Conservation (phyloP, 2,329 filamentous ascomycete species). For the Fusarium acutatum region DNA sequence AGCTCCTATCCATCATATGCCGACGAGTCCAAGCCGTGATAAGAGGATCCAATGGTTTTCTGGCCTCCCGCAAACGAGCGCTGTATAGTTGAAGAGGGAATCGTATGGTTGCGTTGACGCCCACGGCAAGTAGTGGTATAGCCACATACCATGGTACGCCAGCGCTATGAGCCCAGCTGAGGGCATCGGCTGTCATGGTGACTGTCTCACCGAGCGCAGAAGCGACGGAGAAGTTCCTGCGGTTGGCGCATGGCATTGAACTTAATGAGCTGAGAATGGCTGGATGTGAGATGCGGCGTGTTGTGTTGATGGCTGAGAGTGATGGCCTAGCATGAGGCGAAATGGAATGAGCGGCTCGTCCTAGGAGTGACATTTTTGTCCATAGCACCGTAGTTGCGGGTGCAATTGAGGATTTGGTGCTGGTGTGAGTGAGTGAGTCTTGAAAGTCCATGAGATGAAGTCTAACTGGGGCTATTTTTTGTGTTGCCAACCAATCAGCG, state of each 20-base stretch:
- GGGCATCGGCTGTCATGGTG: constrained; percentile 52
- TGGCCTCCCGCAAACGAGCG: constrained; percentile 43
- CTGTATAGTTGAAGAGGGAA: constrained; percentile 58
- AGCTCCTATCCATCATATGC: constrained; percentile 25
- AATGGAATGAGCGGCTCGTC: constrained; percentile 11
- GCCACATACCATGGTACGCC: constrained; percentile 63
- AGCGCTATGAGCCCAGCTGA: constrained; percentile 55
- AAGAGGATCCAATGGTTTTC: constrained; percentile 44
- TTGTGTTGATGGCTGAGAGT: neutral
- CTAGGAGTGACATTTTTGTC: constrained; percentile 31
- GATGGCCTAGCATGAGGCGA: constrained; percentile 18
- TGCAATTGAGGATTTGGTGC: neutral
- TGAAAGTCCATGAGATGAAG: constrained; percentile 20
- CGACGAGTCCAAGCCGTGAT: constrained; percentile 45
- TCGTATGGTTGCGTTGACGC: constrained; percentile 55
- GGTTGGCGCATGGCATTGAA: constrained; percentile 13
- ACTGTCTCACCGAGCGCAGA: constrained; percentile 47
- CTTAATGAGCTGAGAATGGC: neutral
- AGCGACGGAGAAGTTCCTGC: constrained; percentile 47
- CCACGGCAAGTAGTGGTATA: constrained; percentile 61
- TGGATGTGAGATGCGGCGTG: constrained; percentile 6
- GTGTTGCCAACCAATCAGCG: constrained; percentile 17
- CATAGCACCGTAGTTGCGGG: constrained; percentile 7
- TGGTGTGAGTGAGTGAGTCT: constrained; percentile 1
- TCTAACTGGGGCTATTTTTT: constrained; percentile 4